A percentile compares a stretch with the other conserved stretches of the same genome.
Evolutionary conservation across 2,329 filamentous ascomycete species (phyloP).

Genomic region (Aspergillus terreus): DNA sequence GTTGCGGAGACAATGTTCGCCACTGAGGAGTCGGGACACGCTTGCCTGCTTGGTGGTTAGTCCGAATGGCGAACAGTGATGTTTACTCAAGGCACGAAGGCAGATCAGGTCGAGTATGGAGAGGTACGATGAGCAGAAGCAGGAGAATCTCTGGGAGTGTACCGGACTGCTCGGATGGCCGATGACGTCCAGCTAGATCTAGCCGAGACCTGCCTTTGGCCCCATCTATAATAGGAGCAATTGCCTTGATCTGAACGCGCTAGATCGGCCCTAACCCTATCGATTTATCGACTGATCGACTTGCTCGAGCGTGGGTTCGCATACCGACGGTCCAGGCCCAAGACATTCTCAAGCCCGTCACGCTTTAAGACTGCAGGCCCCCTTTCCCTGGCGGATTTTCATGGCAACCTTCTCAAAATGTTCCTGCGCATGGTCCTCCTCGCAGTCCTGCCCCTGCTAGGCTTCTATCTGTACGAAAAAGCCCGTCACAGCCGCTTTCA

Average conservation of each 20-base stretch:
- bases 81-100: slow-evolving; percentile 44
- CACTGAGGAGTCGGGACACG: background rate
- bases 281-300: too few species aligned
- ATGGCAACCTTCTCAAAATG: background rate
- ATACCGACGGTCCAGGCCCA: too few species aligned
- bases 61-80: slow-evolving; percentile 30
- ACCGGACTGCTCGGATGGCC: slow-evolving; percentile 36
- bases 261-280: too few species aligned
- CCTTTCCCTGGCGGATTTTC: background rate
- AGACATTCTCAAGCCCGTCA: too few species aligned
- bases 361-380: background rate
- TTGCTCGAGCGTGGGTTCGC: too few species aligned
- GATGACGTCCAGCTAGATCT: background rate
- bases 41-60: slow-evolving; percentile 33
- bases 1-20: background rate
- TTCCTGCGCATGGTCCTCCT: background rate
- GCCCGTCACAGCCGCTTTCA: slow-evolving; percentile 6
- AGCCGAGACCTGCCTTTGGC: too few species aligned
- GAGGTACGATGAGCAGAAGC: slow-evolving; percentile 44
- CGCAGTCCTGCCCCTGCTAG: background rate
- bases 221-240: too few species aligned
- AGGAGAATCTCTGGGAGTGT: slow-evolving; percentile 48
- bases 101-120: slow-evolving; percentile 40
- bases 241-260: too few species aligned
- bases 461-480: slow-evolving; percentile 1